phyloP scores from a whole-genome alignment of 192 early-diverging fungal species.

The Linnemannia exigua region DNA sequence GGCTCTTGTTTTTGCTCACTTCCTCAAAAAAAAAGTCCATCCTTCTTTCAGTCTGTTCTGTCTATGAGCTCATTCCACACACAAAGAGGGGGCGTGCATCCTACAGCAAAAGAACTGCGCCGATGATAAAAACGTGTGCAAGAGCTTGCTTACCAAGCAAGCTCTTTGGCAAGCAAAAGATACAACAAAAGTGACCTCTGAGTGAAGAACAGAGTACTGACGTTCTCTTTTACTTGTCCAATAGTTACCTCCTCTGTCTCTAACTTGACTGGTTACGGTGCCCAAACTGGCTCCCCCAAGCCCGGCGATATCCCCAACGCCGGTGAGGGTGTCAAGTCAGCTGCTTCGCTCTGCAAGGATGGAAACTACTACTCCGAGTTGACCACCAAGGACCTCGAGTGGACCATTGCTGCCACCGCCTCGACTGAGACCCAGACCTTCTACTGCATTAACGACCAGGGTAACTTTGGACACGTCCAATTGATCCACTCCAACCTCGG shows the following conservation, averaged over 20 bases:
- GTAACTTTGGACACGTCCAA: conserved; percentile 89
- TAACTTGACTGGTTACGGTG: conserved; percentile 32
- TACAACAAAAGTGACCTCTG: not conserved
- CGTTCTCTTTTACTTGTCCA: not conserved
- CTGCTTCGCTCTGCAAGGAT: conserved; percentile 51
- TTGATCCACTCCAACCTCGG: conserved; percentile 91
- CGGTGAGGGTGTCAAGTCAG: conserved; percentile 53
- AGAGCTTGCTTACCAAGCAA: no score
- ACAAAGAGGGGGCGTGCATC: not conserved
- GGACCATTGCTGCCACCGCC: conserved; percentile 76
- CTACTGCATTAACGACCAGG: conserved; percentile 82
- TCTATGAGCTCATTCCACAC: not conserved
- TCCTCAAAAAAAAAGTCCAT: not conserved
- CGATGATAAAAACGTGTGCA: not conserved
- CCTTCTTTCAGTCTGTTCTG: not conserved
- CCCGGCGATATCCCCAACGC: conserved; percentile 51
- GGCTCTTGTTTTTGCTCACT: not conserved
- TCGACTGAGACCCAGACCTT: conserved; percentile 93
- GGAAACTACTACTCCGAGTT: conserved; percentile 63
- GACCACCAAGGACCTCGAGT: conserved; percentile 75
- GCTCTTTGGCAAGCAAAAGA: no score
- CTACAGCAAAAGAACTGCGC: not conserved
- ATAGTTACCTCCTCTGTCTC: conserved; percentile 38
- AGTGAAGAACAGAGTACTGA: not conserved
- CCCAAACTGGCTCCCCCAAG: conserved; percentile 27